Base-by-base conservation (phyloP, 1,284 basidiomycete species). In the Pseudozyma thailandica region DNA sequence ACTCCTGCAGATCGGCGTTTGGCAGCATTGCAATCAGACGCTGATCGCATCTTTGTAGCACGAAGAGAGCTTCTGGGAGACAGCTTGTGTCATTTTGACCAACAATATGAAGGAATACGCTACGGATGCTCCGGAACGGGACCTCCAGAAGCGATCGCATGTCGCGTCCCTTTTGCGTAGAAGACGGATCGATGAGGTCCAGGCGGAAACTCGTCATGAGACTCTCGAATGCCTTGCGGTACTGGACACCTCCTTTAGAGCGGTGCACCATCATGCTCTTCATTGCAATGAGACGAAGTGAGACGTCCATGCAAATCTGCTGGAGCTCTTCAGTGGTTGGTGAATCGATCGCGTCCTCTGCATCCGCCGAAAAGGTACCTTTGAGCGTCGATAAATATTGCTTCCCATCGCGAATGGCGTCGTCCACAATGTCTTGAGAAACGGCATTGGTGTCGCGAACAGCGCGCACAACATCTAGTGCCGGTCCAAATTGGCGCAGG, bases 371-470 rank as follows among this genome's bases (percentile, higher is more conserved):
- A 27, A 47, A 47, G 2, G 27, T 12, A 25, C 26, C 18, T 50
- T 55, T n/a, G 16, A 65, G 57, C 25, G 26, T 15, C 13, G 42
- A 35, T 1, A 62, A 44, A 28, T 55, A 66, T 13, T 39, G 23
- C 43, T 55, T 61, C 4, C 62, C 69, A 45, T 62, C 62, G 8
- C 47, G 46, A 9, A 66, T 42, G 2, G 62, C 54, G 12, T 72
- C 57, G 21, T 66, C 53, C 16, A 72, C 50, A 12, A 48, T 33
- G 13, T 72, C 47, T 30, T 66, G 69, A 6, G 58, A 43, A 4
- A 72, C 1, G 2, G 62, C 69, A 15, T 66, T 54, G 38, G 69
- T 72, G 44, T 72, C 69, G 6, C 58, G 37, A 5, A 72, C 49
- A 23, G 43, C 50, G 28, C 62, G 57, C 0, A 72, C 59, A 28